Conservation (phyloP, 345 rosid genomes). For the Aquilaria malaccensis region DNA sequence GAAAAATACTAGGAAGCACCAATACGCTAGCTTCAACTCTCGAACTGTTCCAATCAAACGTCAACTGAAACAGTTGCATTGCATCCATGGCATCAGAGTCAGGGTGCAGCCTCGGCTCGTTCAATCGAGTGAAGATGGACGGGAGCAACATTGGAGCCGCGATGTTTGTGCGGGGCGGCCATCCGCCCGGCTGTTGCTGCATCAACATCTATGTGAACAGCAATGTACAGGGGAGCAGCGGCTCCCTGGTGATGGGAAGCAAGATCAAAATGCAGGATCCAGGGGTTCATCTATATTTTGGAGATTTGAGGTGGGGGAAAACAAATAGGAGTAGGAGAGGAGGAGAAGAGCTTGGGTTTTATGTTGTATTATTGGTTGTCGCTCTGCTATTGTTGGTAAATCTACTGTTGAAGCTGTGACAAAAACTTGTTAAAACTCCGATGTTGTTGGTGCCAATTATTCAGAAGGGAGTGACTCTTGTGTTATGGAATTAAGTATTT, state of each 20-base stretch:
- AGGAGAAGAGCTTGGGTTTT: neutral
- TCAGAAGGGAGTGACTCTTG: no score
- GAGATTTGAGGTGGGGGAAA: conserved; percentile 17
- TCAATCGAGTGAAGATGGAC: conserved; percentile 27
- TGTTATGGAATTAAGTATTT: no score
- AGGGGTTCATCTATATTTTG: conserved; percentile 32
- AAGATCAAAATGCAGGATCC: conserved; percentile 39
- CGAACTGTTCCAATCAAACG: neutral
- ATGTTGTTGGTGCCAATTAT: no score
- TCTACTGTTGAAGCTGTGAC: no score
- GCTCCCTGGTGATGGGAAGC: conserved; percentile 37
- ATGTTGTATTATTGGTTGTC: no score
- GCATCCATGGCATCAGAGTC: neutral
- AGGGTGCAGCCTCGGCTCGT: conserved; percentile 16
- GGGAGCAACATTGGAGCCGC: conserved; percentile 64
- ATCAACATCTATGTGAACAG: conserved; percentile 57
- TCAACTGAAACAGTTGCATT: conserved; percentile 1
- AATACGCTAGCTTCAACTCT: conserved; percentile 3
- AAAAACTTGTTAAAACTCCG: no score
- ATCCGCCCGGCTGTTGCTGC: conserved; percentile 29
- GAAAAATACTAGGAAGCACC: conserved; percentile 9
- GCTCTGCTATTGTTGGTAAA: no score
- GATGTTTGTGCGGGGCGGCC: conserved; percentile 31
- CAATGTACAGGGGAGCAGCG: conserved; percentile 45
- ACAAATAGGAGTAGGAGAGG: neutral